Evolutionary conservation across 495 filamentous ascomycete genomes (phyloP).

Genomic region (Xylaria castorea): DNA sequence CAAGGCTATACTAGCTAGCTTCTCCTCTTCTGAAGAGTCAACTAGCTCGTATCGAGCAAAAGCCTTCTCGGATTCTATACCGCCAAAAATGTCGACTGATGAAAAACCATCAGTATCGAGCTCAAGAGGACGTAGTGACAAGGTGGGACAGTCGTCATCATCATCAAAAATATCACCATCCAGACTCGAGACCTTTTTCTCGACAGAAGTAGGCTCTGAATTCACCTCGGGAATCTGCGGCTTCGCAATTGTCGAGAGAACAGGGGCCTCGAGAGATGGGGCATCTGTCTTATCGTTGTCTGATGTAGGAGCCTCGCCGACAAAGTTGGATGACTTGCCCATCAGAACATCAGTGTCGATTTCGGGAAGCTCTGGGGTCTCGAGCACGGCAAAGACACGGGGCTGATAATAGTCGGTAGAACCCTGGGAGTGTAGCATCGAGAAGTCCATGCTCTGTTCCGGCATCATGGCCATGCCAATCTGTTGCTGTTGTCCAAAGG

Average conservation of each 20-base stretch:
- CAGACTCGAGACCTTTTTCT: constrained; percentile 25
- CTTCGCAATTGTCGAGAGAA: constrained; percentile 38
- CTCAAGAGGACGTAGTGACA: constrained; percentile 36
- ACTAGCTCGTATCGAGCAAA: constrained; percentile 65
- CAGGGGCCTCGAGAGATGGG: constrained; percentile 53
- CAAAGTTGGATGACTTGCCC: constrained; percentile 66
- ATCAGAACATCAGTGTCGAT: constrained; percentile 67
- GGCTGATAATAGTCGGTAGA: constrained; percentile 67
- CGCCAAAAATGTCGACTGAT: constrained; percentile 57
- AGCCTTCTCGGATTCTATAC: constrained; percentile 64
- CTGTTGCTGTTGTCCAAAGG: constrained; percentile 58
- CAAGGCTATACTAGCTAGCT: constrained; percentile 42
- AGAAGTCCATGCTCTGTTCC: constrained; percentile 72
- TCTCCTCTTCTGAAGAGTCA: constrained; percentile 56
- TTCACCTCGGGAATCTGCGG: constrained; percentile 39
- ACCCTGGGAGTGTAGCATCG: constrained; percentile 59
- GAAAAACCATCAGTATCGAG: constrained; percentile 44
- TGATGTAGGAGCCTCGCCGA: constrained; percentile 47
- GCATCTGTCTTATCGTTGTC: constrained; percentile 60
- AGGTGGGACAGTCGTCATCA: constrained; percentile 43
- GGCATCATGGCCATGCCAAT: constrained; percentile 76
- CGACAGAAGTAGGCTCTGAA: constrained; percentile 58
- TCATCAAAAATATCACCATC: constrained; percentile 49
- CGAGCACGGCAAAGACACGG: constrained; percentile 79
- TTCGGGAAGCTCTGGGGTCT: constrained; percentile 73